These are phyloP conservation scores for Globisporangium rhizosaccharum DNA, from an alignment of 352 stramenopile species.

Conservation along the genomic window DNA sequence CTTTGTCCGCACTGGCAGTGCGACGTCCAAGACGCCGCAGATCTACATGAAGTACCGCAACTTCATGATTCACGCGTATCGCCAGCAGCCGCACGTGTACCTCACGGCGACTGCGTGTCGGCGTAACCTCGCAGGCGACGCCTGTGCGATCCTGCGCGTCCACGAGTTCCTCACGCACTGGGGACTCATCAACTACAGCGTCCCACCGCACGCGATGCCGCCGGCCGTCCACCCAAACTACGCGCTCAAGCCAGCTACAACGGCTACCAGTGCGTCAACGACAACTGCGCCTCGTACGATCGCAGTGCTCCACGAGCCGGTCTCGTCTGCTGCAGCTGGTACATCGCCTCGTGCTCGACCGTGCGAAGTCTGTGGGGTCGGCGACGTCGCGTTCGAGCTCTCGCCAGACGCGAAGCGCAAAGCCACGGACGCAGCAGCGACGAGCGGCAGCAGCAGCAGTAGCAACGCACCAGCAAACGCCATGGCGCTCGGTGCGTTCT, in stretches of 20 bases:
- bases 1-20: constrained; percentile 32
- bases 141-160: constrained; percentile 77
- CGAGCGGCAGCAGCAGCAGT: constrained; percentile 2
- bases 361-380: constrained; percentile 47
- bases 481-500: constrained; percentile 39
- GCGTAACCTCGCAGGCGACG: constrained; percentile 73
- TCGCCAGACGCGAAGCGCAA: constrained; percentile 55
- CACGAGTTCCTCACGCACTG: constrained; percentile 85
- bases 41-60: constrained; percentile 86
- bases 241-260: constrained; percentile 25
- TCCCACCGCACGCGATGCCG: constrained; percentile 64
- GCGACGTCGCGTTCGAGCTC: constrained; percentile 50
- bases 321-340: not conserved
- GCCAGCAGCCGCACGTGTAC: constrained; percentile 75
- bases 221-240: constrained; percentile 56
- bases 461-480: constrained; percentile 24
- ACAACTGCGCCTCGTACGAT: constrained; percentile 9
- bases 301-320: constrained; percentile 29
- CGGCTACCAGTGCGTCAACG: too few relatives aligned
- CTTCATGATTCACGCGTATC: constrained; percentile 81
- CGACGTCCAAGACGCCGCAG: constrained; percentile 44
- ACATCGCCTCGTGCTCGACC: not conserved
- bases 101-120: constrained; percentile 79
- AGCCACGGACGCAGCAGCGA: constrained; percentile 14
- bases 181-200: constrained; percentile 84